Base-by-base conservation (phyloP, 306 rosid species). In the Cucurbita ficifolia region DNA sequence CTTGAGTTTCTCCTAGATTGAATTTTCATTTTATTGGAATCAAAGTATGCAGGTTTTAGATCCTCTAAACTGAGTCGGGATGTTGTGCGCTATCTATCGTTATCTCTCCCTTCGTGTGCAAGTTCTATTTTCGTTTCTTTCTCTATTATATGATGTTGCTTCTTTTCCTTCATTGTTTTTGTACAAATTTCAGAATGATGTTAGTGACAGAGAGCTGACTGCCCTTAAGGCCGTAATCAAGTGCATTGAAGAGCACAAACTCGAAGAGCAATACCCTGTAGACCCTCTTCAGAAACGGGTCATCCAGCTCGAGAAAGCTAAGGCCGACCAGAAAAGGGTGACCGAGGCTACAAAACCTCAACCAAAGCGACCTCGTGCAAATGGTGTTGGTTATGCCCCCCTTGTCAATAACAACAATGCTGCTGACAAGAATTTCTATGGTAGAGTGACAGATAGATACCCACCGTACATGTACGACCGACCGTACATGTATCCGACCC, bases 351-450 rank as follows among this genome's bases (percentile, higher is more conserved):
- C 96, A 52, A 94, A 89, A 77, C 98, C 98, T 81, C 98, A 90
- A 80, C 92, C 98, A 5, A 94, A 94, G 86, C 86, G 98, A 81
- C 98, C 98, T 65, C 95, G 98, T 0, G 98, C 96, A 7, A 90
- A 87, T 21, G 84, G 89, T 4, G 88, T 75, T 0, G 93, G 94
- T 52, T 89, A 82, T 49, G 91, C 55, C 78, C 92, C 97, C 16
- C 92, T 67, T 12, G 21, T 89, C 9, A 81, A 85, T 69, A 77
- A 88, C 68, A 90, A 80, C 78, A 62, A 78, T 24, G 83, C 85
- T 71, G 81, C 86, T 73, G 95, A 94, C 74, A 94, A 89, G 85
- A 78, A 81, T 68, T 86, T 80, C 67, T 89, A 89, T 76, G 86
- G 84, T 77, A 80, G 98, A 86, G 90, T 89, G 60, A 83, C 89